These are phyloP conservation scores for Alternaria novae-zelandiae DNA, from an alignment of 2,329 filamentous ascomycete species.

Conservation along the genomic window DNA sequence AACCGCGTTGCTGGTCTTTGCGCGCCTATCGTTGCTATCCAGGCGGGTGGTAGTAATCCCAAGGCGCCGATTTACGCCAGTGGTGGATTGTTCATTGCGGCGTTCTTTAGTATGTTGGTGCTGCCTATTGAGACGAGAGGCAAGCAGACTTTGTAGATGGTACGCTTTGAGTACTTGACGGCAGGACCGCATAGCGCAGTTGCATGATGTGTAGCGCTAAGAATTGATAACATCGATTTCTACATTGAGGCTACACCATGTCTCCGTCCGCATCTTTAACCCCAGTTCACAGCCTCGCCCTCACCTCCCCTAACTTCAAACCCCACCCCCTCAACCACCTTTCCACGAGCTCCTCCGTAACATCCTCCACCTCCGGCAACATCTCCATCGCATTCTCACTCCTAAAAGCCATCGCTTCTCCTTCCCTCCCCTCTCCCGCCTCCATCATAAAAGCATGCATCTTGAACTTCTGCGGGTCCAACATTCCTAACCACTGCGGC, in stretches of 20 bases:
- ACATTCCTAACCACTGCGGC: not conserved
- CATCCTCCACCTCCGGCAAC: not conserved
- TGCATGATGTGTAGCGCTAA: not conserved
- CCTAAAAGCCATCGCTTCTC: not conserved
- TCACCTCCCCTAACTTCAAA: not conserved
- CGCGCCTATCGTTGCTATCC: conserved; percentile 69
- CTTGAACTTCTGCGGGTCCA: not conserved
- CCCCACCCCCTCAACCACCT: not conserved
- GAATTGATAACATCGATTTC: not conserved
- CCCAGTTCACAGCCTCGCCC: not conserved
- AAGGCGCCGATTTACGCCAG: conserved; percentile 53
- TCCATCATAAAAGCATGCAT: not conserved
- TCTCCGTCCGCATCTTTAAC: no score
- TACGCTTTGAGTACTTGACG: not conserved
- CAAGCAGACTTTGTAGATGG: conserved; percentile 48
- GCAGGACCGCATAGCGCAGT: not conserved
- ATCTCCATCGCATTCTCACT: not conserved
- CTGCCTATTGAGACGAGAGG: conserved; percentile 54
- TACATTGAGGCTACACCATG: no score
- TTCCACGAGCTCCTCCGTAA: not conserved
- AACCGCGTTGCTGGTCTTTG: conserved; percentile 72
- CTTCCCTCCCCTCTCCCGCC: not conserved
- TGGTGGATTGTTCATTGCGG: conserved; percentile 53
- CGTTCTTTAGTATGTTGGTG: conserved; percentile 51
- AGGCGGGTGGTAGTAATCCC: conserved; percentile 48